Evolutionary conservation across 768 basidiomycete genomes (phyloP), one percentile per base, ranked within the genome.

Genomic region (Hortiboletus campestris): DNA sequence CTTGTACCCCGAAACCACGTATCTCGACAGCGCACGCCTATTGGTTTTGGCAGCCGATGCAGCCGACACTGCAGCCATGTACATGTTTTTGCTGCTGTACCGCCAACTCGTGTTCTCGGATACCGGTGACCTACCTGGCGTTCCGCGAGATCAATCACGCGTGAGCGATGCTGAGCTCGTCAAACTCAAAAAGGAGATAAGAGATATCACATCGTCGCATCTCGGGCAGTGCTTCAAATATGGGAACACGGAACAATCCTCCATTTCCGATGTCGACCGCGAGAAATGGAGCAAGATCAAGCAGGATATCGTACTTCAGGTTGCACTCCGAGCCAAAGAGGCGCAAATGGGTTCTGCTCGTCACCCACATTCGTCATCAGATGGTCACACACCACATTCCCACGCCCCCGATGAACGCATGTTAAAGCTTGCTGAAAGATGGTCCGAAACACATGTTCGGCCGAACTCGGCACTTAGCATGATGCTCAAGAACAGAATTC

Each of bases 51-150:
- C 81, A 61, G 76, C 82, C 40, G 94, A 96, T 56, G 85, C 86
- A 0, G 79, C 84, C 29, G 92, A 95, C 63, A 76, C 86, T 41
- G 83, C 84, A 19, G 82, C 86, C 43, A 72, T 91, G 48, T 90
- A 88, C 73, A 86, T 94, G 83, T 83, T 92, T 61, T 76, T 91
- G 35, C 76, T 94, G 64, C 83, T 93, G 20, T 92, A 85, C 68
- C 84, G 90, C 40, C 88, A 92, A 66, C 81, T 93, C 60, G 72
- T 83, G 39, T 79, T 80, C 61, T 81, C 84, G 51, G 76, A 76
- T 38, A 65, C 74, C 32, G 66, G 69, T 49, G 71, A 74, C 51
- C 62, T 72, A 31, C 56, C 73, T 16, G 49, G 51, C 10, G 36
- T 59, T 58, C 35, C 67, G 55, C 64, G 69, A 61, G 62, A 66